Base-by-base conservation (phyloP, 1,139 yeast genomes). In the Candida buenavistaensis region DNA sequence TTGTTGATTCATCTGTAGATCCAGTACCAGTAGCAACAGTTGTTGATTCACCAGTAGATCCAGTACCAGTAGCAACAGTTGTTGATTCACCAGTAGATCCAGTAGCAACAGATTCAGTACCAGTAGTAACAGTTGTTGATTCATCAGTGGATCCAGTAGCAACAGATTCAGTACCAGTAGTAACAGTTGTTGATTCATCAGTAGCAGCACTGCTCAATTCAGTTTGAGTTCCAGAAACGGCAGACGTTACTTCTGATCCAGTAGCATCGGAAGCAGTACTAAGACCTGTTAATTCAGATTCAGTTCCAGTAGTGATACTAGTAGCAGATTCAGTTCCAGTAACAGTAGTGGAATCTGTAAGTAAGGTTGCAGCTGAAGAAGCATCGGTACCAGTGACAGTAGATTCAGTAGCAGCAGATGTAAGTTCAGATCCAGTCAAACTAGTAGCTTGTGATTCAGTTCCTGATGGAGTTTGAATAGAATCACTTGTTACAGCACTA, bases 361-460 rank as follows among this genome's bases (percentile, higher is more conserved):
- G n/a, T n/a, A n/a, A n/a, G n/a, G 17, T 14, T 11, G 20, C 19
- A 10, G 20, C 11, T 12, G 22, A 20, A 6, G 22, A 9, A 10
- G 30, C 8, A 13, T 10, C 30, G 21, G 19, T 16, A 14, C 20
- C 14, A 9, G 19, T 14, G 14, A 13, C 12, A 14, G 20, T 17
- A 12, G 29, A 12, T 10, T 17, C 29, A 27, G 23, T 29, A 11
- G 14, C 36, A 31, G 37, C 30, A 22, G 32, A 14, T 3, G 11
- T 6, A 6, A 13, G 12, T 10, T 10, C 24, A 22, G 8, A 9
- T 20, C n/a, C 13, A 22, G 12, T 22, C n/a, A n/a, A n/a, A 19
- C 22, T 40, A 19, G 40, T 26, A 22, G 35, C 28, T 11, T 20
- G 31, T 3, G 38, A 17, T 22, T 32, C 39, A 33, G 32, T 25